Percentiles rank a stretch among this genome's conserved stretches.
phyloP scores from a whole-genome alignment of 108 stramenopile species.

The Aurantiochytrium sp. region DNA sequence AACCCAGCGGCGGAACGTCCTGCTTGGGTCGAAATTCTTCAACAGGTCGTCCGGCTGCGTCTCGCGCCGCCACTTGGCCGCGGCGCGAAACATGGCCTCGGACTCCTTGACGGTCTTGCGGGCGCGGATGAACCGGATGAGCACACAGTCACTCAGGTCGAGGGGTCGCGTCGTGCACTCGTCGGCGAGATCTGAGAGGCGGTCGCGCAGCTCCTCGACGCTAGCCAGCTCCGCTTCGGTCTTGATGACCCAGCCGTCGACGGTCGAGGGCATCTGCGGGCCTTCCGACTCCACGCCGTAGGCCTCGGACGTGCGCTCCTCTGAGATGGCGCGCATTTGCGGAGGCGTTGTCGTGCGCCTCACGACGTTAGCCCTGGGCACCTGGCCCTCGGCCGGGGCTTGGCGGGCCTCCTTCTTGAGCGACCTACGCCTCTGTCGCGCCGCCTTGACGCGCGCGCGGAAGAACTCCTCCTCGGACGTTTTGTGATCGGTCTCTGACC shows the following conservation, averaged over 20 bases:
- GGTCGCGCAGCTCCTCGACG: conserved; percentile 12
- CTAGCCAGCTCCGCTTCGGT: not conserved
- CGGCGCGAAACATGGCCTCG: not conserved
- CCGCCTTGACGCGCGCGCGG: too few species aligned
- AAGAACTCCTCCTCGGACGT: too few species aligned
- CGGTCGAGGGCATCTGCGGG: not conserved
- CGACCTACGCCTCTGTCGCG: too few species aligned
- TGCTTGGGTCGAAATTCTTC: not conserved
- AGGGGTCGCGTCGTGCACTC: not conserved
- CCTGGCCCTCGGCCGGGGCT: too few species aligned
- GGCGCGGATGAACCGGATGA: not conserved
- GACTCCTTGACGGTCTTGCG: not conserved
- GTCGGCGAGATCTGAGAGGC: not conserved
- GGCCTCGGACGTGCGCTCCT: not conserved
- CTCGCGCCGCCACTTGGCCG: not conserved
- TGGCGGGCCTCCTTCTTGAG: too few species aligned
- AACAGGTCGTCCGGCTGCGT: not conserved
- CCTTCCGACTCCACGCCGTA: not conserved
- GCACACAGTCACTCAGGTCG: not conserved
- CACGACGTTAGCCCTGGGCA: too few species aligned
- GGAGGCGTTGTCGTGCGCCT: not conserved
- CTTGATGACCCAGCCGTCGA: conserved; percentile 30
- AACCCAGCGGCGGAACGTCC: not conserved
- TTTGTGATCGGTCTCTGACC: too few species aligned
- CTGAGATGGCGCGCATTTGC: not conserved